These are phyloP conservation scores for Colletotrichum cereale DNA, from an alignment of 2,329 filamentous ascomycete genomes.

Conservation along the genomic window DNA sequence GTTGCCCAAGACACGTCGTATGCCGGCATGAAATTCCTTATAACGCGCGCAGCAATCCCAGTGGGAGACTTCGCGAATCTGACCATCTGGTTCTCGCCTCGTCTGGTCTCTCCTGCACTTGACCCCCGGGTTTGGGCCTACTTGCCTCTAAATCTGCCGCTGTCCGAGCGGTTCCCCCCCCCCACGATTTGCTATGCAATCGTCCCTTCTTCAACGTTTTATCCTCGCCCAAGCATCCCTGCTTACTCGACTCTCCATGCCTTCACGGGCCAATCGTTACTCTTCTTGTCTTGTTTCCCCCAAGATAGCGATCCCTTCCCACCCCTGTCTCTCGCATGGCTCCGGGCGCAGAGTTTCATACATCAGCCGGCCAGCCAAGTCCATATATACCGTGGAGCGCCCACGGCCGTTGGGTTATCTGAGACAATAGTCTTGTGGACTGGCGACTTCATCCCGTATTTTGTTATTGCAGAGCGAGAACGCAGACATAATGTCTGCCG, in stretches of 20 bases:
- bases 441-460: not conserved
- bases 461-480: constrained; percentile 10
- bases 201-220: constrained; percentile 31
- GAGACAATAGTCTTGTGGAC: not conserved
- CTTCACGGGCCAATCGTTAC: constrained; percentile 13
- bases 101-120: constrained; percentile 25
- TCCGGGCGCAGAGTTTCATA: constrained; percentile 23
- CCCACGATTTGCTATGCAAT: constrained; percentile 6
- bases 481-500: constrained; percentile 46
- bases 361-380: constrained; percentile 6
- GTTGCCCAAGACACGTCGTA: too few species aligned
- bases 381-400: constrained; percentile 17
- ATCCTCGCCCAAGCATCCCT: constrained; percentile 27
- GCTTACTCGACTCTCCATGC: constrained; percentile 1
- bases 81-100: constrained; percentile 20
- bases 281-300: not conserved
- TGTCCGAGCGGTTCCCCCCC: not conserved
- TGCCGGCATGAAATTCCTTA: too few species aligned
- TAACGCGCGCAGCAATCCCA: not conserved
- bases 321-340: constrained; percentile 18
- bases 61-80: not conserved
- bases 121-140: constrained; percentile 22
- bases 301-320: constrained; percentile 21
- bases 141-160: not conserved
- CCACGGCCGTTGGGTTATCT: not conserved